Evolutionary conservation across 2,329 filamentous ascomycete genomes (phyloP), one percentile per base, ranked within the genome.

Genomic region (Colletotrichum liaoningense): DNA sequence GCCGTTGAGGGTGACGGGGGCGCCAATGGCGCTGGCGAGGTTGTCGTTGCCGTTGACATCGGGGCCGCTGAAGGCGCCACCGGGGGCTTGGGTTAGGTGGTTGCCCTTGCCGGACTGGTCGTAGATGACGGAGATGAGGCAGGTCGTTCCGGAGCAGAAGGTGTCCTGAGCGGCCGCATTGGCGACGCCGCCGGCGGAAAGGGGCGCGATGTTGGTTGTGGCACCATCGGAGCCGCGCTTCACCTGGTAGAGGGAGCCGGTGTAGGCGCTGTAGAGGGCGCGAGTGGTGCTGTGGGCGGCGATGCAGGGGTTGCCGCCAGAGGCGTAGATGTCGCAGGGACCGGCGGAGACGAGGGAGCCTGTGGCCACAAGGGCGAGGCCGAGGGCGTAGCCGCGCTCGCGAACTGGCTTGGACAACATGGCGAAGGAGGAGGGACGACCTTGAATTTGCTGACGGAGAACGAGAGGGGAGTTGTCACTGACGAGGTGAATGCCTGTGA

Each of bases 231-330:
- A 91, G 63, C 81, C 86, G 59, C 91, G 90, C 67, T 84, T 84
- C 2, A 92, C 85, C 75, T 92, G 89, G 79, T 93, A 92, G 1
- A 92, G 86, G 0, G 87, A 63, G 4, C 88, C 88, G 8, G 65
- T 83, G 81, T 82, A 92, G 64, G 83, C 77, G 76, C 80, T 85
- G 80, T 92, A 92, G 7, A 93, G 80, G 19, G 90, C 89, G 4
- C 91, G 88, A 69, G 90, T 92, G n/a, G 90, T 92, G 79, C 88
- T 88, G 78, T 92, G 90, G 0, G 91, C 91, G 0, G 91, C 91
- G 12, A 92, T 82, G 76, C 91, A 93, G n/a, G 90, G 89, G 1
- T 89, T 91, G 63, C 86, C 85, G 0, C 89, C 90, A 0, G 85
- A 84, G 1, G 85, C 78, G 81, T 92, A 93, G 74, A 92, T 85